A percentile compares a stretch with the other conserved stretches of the same genome.
Evolutionary conservation across 2,329 filamentous ascomycete genomes (phyloP).

Genomic region (Myriosclerotinia duriaeana): DNA sequence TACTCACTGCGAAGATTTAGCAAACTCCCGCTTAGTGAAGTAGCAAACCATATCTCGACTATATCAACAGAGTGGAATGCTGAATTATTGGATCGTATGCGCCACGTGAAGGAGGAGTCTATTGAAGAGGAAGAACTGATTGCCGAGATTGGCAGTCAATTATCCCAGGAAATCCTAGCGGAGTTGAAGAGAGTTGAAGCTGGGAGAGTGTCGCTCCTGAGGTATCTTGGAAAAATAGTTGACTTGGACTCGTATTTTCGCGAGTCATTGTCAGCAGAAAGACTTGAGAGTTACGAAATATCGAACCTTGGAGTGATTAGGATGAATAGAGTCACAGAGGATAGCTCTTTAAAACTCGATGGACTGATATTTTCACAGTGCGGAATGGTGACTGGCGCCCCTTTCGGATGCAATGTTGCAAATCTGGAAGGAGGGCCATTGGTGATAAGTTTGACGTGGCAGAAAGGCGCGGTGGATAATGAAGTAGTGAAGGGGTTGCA

Average conservation of each 20-base stretch:
- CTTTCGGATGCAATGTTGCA: conserved; percentile 29
- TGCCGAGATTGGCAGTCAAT: conserved; percentile 23
- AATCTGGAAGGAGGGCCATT: conserved; percentile 28
- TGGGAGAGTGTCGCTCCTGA: conserved; percentile 6
- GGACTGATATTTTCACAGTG: conserved; percentile 32
- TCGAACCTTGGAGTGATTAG: conserved; percentile 33
- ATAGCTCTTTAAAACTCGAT: conserved; percentile 23
- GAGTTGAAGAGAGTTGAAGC: conserved; percentile 23
- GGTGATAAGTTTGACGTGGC: conserved; percentile 31
- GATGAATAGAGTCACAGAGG: background rate
- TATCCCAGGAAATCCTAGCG: conserved; percentile 20
- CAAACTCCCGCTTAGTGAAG: conserved; percentile 25
- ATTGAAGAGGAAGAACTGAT: conserved; percentile 25
- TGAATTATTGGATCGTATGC: conserved; percentile 12
- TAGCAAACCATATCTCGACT: conserved; percentile 32
- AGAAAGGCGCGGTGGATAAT: conserved; percentile 29
- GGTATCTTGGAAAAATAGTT: background rate
- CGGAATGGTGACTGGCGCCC: conserved; percentile 28
- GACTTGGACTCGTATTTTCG: background rate
- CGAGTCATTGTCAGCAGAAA: background rate
- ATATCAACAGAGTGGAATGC: conserved; percentile 24
- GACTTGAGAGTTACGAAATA: conserved; percentile 28
- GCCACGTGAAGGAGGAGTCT: background rate
- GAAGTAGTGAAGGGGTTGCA: conserved; percentile 25
- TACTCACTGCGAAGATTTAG: conserved; percentile 33